phyloP scores from a whole-genome alignment of 108 stramenopile genomes.

The Discostella stelligeroides region DNA sequence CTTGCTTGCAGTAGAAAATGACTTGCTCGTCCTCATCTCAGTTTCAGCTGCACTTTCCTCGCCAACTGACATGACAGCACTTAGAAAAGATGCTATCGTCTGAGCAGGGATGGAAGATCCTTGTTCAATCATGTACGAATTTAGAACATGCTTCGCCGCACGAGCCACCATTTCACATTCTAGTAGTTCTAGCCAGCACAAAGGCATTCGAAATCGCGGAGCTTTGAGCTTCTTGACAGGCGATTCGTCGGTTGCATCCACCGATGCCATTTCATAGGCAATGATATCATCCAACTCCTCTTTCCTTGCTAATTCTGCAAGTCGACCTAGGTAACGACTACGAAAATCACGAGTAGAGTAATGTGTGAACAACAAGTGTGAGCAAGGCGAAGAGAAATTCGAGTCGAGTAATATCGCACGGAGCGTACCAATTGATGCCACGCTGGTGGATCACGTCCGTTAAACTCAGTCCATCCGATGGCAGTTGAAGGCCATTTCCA shows the following conservation, averaged over 20 bases:
- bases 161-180: slow-evolving; percentile 98
- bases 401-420: no score
- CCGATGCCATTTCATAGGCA: slow-evolving; percentile 44
- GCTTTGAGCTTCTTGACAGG: slow-evolving; percentile 21
- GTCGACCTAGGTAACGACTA: slow-evolving; percentile 90
- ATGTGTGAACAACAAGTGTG: no score
- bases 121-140: slow-evolving; percentile 67
- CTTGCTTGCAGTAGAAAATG: slow-evolving; percentile 31
- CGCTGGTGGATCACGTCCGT: slow-evolving; percentile 86
- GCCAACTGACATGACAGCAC: slow-evolving; percentile 77
- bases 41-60: slow-evolving; percentile 88
- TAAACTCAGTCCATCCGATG: slow-evolving; percentile 81
- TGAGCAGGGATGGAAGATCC: slow-evolving; percentile 69
- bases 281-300: slow-evolving; percentile 78
- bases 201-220: slow-evolving; percentile 74
- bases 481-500: slow-evolving; percentile 56
- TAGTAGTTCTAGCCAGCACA: slow-evolving; percentile 92
- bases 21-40: slow-evolving; percentile 34
- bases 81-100: slow-evolving; percentile 84
- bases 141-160: slow-evolving; percentile 88
- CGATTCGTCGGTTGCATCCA: background rate
- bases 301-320: slow-evolving; percentile 76
- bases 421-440: slow-evolving; percentile 79
- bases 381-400: no score
- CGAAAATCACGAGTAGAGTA: no score